These are phyloP conservation scores for Mortierella claussenii DNA, from an alignment of 192 early-diverging fungal species.

Conservation along the genomic window DNA sequence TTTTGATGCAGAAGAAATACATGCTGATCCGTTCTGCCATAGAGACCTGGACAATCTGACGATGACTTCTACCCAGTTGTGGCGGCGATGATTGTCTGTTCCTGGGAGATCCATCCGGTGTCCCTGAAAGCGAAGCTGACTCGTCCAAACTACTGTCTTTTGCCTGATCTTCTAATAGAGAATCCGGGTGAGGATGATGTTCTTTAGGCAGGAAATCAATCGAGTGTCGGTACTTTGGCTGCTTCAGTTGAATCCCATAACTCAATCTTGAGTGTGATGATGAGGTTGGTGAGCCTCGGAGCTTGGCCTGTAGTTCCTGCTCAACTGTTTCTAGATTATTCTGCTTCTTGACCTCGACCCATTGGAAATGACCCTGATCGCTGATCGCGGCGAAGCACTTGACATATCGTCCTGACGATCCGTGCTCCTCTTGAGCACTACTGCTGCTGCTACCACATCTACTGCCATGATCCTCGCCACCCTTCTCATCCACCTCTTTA, in stretches of 20 bases:
- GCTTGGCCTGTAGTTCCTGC: slow-evolving; percentile 14
- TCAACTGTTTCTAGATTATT: slow-evolving; percentile 13
- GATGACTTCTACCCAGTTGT: no score
- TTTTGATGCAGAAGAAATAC: slow-evolving; percentile 46
- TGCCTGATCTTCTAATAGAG: no score
- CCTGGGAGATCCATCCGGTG: neutral
- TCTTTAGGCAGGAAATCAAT: no score
- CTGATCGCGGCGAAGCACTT: slow-evolving; percentile 48
- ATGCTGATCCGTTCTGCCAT: slow-evolving; percentile 19
- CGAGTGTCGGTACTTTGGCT: no score
- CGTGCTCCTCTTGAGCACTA: neutral
- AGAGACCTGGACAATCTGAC: slow-evolving; percentile 9
- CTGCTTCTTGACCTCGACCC: slow-evolving; percentile 52
- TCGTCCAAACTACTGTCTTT: no score
- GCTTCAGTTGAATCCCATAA: slow-evolving; percentile 33
- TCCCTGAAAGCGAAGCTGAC: neutral
- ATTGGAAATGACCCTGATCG: slow-evolving; percentile 48
- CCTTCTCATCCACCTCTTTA: neutral
- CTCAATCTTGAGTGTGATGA: slow-evolving; percentile 19
- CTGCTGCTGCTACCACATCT: no score
- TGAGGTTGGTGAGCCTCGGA: slow-evolving; percentile 1
- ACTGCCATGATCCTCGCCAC: no score
- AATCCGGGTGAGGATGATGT: no score
- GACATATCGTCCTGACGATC: slow-evolving; percentile 25
- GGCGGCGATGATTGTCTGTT: no score